Base-by-base conservation (phyloP, 2,329 filamentous ascomycete species). In the Trichophyton equinum region DNA sequence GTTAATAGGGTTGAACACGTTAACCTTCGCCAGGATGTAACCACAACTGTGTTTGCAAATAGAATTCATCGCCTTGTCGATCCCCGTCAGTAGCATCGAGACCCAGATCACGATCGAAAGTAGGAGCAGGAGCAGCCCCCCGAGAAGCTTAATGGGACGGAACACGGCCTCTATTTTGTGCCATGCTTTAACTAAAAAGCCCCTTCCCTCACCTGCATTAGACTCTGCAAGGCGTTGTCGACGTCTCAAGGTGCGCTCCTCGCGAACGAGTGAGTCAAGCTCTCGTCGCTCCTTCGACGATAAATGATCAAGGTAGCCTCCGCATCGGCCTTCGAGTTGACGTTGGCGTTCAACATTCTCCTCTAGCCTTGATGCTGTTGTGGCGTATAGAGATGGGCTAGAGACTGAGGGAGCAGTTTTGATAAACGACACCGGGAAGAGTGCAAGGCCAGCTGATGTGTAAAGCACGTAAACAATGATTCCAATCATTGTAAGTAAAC, bases 51-150 rank as follows among this genome's bases (percentile, higher is more conserved):
- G 79, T 73, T 94, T 92, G 82, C 94, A 99, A 64, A 95, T 78
- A 2, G 91, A 96, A 77, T 97, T 96, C 73, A 88, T 91, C 40
- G 91, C 89, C 77, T 97, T 97, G 81, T 99, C 94, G 69, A 97
- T 91, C 66, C 85, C 88, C 0, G 92, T 97, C 71, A 97, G 88
- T 67, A 97, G 82, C 90, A 99, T 97, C 11, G 89, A 95, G 7
- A 87, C 82, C 82, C 90, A 95, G 66, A 95, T 81, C 47, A 95
- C 66, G 13, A 96, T 74, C 0, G 89, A 81, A 22, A 96, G 72
- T 1, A 90, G 66, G 36, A 96, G 80, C 2, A 97, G 77, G 0
- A 95, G 67, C 57, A 96, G 78, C 13, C 94, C 94, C 1, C 89
- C 87, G 13, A 97, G 73, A 47, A 97, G 83, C 77, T 95, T 96